These are phyloP conservation scores for Amyloporia xantha DNA, from an alignment of 768 basidiomycete genomes.

Conservation along the genomic window DNA sequence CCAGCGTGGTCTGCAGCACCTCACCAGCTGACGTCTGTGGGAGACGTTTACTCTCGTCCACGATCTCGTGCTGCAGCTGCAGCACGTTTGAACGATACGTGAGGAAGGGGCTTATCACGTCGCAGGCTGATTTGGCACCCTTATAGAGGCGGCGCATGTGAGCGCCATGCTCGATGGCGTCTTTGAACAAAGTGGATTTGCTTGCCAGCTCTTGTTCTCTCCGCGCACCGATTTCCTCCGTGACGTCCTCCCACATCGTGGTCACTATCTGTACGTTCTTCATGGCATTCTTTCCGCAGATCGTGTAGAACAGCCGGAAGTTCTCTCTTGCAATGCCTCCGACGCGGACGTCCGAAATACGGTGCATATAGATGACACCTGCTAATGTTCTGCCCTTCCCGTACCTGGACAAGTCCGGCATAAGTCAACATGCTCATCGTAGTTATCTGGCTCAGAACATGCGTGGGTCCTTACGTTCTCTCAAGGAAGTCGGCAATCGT, in stretches of 20 bases:
- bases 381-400: conserved; percentile 12
- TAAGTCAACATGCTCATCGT: not conserved
- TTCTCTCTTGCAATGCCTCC: conserved; percentile 26
- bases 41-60: conserved; percentile 1
- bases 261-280: conserved; percentile 30
- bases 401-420: not conserved
- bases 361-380: conserved; percentile 30
- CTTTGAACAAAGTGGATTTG: conserved; percentile 9
- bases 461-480: not conserved
- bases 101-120: conserved; percentile 3
- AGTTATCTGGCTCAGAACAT: too few species aligned
- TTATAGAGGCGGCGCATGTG: conserved; percentile 8
- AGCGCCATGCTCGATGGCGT: conserved; percentile 8
- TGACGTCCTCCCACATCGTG: conserved; percentile 31
- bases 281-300: conserved; percentile 29
- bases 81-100: conserved; percentile 1
- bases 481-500: not conserved
- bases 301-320: conserved; percentile 26
- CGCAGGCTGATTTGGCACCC: conserved; percentile 6
- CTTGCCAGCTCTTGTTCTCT: conserved; percentile 11
- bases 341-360: conserved; percentile 30
- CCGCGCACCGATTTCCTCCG: not conserved
- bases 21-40: conserved; percentile 9
- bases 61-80: conserved; percentile 9
- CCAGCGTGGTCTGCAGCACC: conserved; percentile 12